Evolutionary conservation across 2,329 filamentous ascomycete species (phyloP).

Genomic region (Microcera coccophila): DNA sequence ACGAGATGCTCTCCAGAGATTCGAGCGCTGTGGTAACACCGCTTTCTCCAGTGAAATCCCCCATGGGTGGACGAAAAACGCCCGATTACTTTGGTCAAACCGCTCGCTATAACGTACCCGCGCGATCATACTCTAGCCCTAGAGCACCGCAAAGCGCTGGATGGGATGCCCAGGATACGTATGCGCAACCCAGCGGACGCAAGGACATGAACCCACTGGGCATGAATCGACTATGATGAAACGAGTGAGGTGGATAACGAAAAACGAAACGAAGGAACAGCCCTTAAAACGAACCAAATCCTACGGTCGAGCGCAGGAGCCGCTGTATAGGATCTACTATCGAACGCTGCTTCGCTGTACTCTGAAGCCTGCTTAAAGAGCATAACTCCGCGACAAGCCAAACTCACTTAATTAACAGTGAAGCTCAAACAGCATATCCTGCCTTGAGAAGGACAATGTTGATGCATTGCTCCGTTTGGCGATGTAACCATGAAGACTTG

Average conservation of each 20-base stretch:
- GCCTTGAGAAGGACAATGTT: no score
- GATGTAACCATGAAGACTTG: no score
- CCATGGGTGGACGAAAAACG: conserved; percentile 41
- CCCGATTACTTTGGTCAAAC: conserved; percentile 55
- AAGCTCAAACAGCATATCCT: no score
- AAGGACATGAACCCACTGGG: conserved; percentile 51
- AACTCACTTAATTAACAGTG: no score
- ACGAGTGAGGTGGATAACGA: conserved; percentile 2
- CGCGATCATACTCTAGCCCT: conserved; percentile 54
- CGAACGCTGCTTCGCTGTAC: no score
- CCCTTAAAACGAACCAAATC: no score
- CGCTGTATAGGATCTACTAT: no score
- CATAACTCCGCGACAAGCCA: no score
- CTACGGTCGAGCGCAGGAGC: no score
- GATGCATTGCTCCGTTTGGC: no score
- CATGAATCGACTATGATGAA: conserved; percentile 52
- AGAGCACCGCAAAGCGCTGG: conserved; percentile 39
- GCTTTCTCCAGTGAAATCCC: conserved; percentile 38
- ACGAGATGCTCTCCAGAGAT: conserved; percentile 73
- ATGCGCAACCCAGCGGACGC: conserved; percentile 30
- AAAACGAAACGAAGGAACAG: conserved; percentile 9
- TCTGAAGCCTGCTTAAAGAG: no score
- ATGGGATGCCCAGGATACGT: conserved; percentile 44
- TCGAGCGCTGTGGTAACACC: conserved; percentile 53
- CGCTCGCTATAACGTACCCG: conserved; percentile 52